These are phyloP conservation scores for Penicillium cosmopolitanum DNA, from an alignment of 495 filamentous ascomycete genomes.

Conservation along the genomic window DNA sequence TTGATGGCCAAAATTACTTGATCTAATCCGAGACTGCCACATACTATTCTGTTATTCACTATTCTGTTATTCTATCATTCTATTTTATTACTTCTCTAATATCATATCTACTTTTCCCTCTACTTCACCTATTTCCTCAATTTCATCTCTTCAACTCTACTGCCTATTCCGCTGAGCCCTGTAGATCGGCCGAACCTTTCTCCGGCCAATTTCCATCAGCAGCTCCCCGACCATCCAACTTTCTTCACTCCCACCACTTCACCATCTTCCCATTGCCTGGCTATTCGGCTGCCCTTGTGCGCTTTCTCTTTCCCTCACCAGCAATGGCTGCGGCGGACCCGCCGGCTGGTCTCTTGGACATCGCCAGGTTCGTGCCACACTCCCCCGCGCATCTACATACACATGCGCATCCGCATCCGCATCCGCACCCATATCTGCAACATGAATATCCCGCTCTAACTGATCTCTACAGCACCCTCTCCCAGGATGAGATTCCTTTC, in stretches of 20 bases:
- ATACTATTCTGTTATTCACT: no score
- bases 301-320: not conserved
- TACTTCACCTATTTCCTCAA: no score
- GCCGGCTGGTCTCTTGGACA: slow-evolving; percentile 51
- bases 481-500: slow-evolving; percentile 84
- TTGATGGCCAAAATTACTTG: slow-evolving; percentile 56
- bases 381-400: not conserved
- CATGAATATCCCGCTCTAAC: not conserved
- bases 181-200: slow-evolving; percentile 24
- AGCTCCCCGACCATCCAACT: not conserved
- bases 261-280: slow-evolving; percentile 1
- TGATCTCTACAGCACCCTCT: slow-evolving; percentile 61
- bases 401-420: not conserved
- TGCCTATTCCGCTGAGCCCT: no score
- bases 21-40: slow-evolving; percentile 58
- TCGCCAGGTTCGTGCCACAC: slow-evolving; percentile 40
- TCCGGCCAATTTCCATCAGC: slow-evolving; percentile 25
- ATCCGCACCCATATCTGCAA: not conserved
- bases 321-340: slow-evolving; percentile 46
- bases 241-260: slow-evolving; percentile 7
- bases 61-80: no score
- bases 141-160: not conserved
- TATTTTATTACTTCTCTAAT: no score
- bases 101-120: no score
- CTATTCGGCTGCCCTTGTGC: not conserved